Conservation (phyloP, 1,284 basidiomycete species). For the Volvariella surrecta region DNA sequence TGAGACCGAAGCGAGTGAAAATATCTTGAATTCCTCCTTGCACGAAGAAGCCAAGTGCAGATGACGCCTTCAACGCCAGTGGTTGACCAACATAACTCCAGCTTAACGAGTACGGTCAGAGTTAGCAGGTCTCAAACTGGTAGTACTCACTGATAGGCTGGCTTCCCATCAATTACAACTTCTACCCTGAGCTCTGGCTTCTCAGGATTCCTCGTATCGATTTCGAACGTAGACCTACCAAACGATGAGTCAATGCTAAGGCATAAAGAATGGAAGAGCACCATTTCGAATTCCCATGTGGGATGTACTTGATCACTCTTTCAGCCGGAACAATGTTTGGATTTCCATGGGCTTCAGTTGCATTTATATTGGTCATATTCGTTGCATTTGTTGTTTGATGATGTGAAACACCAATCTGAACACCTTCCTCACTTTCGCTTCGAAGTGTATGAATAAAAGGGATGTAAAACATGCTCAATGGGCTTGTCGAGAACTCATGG, state of each 20-base stretch:
- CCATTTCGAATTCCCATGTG: constrained; percentile 60
- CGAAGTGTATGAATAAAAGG: constrained; percentile 47
- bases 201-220: constrained; percentile 56
- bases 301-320: constrained; percentile 55
- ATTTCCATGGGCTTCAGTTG: constrained; percentile 16
- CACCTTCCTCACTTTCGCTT: constrained; percentile 31
- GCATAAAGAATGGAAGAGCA: constrained; percentile 15
- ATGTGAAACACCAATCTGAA: constrained; percentile 18
- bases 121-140: not conserved
- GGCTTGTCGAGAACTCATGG: constrained; percentile 41
- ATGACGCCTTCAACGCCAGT: constrained; percentile 32
- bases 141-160: constrained; percentile 44
- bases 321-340: constrained; percentile 32
- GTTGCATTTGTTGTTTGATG: not conserved
- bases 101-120: constrained; percentile 18
- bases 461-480: constrained; percentile 68
- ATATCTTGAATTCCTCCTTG: constrained; percentile 42
- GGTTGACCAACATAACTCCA: constrained; percentile 40
- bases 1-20: constrained; percentile 45
- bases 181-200: constrained; percentile 50
- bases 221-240: constrained; percentile 58
- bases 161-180: constrained; percentile 56
- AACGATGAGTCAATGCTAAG: not conserved
- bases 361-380: constrained; percentile 14
- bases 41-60: constrained; percentile 40